Conservation (phyloP, 140 eudicot species). For the Oenanthe javanica region DNA sequence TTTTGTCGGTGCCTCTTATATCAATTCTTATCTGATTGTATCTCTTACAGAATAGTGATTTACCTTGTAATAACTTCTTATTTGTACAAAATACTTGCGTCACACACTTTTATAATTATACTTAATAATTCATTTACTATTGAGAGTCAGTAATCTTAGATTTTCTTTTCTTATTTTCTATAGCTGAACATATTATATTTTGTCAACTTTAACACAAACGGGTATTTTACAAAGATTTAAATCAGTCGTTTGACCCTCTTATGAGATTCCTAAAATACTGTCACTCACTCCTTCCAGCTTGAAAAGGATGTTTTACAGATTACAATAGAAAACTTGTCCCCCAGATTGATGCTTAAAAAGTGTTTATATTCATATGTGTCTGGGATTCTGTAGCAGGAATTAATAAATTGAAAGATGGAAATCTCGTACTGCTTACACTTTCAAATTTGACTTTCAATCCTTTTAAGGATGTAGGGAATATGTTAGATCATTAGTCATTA, state of each 20-base stretch:
- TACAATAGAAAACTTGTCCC: neutral
- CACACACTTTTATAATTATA: neutral
- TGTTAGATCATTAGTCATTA: neutral
- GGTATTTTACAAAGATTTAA: neutral
- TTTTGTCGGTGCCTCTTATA: neutral
- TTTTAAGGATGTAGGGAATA: neutral
- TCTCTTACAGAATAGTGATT: neutral
- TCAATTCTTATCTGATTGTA: neutral
- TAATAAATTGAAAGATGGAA: neutral
- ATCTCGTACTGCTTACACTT: neutral
- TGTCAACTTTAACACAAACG: neutral
- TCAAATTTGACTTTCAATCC: neutral
- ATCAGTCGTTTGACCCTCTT: neutral
- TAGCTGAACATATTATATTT: neutral
- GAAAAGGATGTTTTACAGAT: neutral
- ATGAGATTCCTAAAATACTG: neutral
- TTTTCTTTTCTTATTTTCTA: neutral
- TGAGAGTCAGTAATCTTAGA: too few species aligned
- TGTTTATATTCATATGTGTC: neutral
- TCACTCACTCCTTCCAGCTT: neutral
- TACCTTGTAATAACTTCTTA: neutral
- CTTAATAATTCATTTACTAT: neutral
- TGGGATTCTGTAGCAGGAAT: neutral
- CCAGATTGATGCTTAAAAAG: neutral
- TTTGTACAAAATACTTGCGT: neutral